These are phyloP conservation scores for Pleurozium schreberi DNA, from an alignment of 225 moss, liverwort and hornwort genomes.

Conservation along the genomic window DNA sequence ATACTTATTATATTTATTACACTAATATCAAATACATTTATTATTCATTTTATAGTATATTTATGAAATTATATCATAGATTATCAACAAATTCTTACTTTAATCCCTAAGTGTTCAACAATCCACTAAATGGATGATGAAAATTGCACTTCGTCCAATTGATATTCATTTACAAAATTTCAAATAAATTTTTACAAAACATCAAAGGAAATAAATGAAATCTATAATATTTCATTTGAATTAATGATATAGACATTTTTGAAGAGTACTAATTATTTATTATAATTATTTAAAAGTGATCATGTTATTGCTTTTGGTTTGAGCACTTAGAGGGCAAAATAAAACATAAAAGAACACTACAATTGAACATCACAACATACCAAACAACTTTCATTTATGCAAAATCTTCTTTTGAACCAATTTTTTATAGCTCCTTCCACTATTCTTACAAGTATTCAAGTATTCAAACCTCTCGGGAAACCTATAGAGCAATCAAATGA, in stretches of 20 bases:
- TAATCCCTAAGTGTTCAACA: neutral
- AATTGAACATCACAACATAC: rapidly evolving
- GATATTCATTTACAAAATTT: neutral
- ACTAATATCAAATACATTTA: neutral
- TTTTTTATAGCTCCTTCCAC: neutral
- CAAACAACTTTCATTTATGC: neutral
- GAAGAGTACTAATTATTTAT: neutral
- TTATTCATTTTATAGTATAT: neutral
- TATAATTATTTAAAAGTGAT: neutral
- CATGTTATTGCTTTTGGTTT: neutral
- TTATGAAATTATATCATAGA: neutral
- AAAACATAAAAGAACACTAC: neutral
- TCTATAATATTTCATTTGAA: neutral
- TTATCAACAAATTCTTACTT: neutral
- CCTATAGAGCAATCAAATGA: neutral
- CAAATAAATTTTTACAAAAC: neutral
- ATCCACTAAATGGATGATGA: neutral
- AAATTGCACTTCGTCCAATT: neutral
- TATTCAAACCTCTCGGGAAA: neutral
- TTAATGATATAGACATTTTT: neutral
- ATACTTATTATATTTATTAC: too few relatives aligned
- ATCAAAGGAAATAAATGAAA: neutral
- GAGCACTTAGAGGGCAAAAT: neutral
- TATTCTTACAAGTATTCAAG: neutral
- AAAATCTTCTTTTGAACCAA: neutral